Percentiles rank a stretch among this genome's conserved stretches.
phyloP scores from a whole-genome alignment of 1,284 basidiomycete genomes.

The Xanthoconium separans region DNA sequence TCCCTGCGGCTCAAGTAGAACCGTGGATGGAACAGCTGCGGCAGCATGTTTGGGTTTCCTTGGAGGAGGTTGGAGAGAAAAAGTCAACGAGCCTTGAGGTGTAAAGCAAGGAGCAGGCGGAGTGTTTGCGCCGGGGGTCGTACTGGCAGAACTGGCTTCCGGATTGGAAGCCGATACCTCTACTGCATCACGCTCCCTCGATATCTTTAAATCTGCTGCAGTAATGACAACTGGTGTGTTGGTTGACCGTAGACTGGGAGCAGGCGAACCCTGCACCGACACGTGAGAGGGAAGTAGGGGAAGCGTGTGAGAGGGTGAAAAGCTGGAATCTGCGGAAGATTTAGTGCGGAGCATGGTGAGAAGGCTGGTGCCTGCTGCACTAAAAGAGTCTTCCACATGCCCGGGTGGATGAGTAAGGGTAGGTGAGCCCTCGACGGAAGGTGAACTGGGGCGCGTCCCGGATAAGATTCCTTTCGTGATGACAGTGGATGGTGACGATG shows the following conservation, averaged over 20 bases:
- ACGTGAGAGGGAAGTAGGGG: conserved; percentile 21
- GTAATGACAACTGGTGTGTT: conserved; percentile 24
- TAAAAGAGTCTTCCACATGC: conserved; percentile 48
- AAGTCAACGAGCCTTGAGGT: conserved; percentile 20
- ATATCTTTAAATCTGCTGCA: conserved; percentile 52
- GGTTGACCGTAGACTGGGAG: conserved; percentile 31
- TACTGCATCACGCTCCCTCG: conserved; percentile 42
- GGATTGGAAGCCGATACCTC: conserved; percentile 5
- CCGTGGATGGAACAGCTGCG: neutral
- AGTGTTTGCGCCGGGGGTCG: conserved; percentile 13
- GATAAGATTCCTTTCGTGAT: conserved; percentile 58
- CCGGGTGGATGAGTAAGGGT: conserved; percentile 14
- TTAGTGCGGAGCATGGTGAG: conserved; percentile 50
- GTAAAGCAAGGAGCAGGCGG: conserved; percentile 15
- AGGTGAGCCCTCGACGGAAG: conserved; percentile 44
- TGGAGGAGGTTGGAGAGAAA: conserved; percentile 65
- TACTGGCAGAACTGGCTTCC: conserved; percentile 22
- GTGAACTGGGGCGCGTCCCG: conserved; percentile 55
- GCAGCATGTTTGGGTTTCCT: conserved; percentile 44
- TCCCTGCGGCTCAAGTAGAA: conserved; percentile 8
- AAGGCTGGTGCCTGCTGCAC: conserved; percentile 52
- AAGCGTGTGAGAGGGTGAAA: conserved; percentile 23
- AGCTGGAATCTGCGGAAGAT: conserved; percentile 32
- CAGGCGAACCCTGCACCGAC: conserved; percentile 23
- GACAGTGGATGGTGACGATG: conserved; percentile 23